phyloP scores from a whole-genome alignment of 768 basidiomycete genomes.

The Xanthoconium stramineum region DNA sequence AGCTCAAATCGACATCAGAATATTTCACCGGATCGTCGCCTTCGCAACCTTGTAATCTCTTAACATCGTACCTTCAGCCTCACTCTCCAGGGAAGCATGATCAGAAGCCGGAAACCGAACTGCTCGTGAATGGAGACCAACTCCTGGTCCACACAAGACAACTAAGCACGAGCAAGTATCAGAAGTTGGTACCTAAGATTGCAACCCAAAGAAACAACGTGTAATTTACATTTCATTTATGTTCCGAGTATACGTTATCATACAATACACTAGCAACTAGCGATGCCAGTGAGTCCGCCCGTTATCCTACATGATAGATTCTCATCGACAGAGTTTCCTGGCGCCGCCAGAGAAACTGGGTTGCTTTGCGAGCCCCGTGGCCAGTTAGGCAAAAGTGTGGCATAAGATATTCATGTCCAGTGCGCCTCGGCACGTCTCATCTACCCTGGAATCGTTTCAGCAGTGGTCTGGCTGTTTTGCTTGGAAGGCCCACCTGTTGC shows the following conservation, averaged over 20 bases:
- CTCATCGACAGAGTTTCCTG: slow-evolving; percentile 10
- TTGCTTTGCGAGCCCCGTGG: slow-evolving; percentile 1
- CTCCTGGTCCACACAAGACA: too few species aligned
- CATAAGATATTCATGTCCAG: neutral
- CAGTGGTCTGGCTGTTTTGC: neutral
- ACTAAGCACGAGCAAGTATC: neutral
- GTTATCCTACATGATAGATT: slow-evolving; percentile 3
- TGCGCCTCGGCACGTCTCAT: slow-evolving; percentile 10
- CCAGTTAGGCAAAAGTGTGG: neutral
- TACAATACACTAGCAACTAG: slow-evolving; percentile 14
- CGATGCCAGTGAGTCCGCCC: slow-evolving; percentile 5
- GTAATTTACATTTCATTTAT: slow-evolving; percentile 13
- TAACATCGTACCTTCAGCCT: neutral
- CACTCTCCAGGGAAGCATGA: too few species aligned
- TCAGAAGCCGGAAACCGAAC: too few species aligned
- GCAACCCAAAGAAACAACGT: neutral
- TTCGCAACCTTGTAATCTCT: too few species aligned
- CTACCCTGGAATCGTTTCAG: slow-evolving; percentile 14
- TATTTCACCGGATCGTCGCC: too few species aligned
- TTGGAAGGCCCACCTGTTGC: slow-evolving; percentile 17
- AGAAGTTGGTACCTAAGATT: neutral
- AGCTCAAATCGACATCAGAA: too few species aligned
- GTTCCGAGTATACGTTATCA: slow-evolving; percentile 13
- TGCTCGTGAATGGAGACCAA: too few species aligned
- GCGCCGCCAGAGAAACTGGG: slow-evolving; percentile 17